phyloP scores from a whole-genome alignment of 2,329 filamentous ascomycete genomes.

The Pseudogymnoascus sp. region DNA sequence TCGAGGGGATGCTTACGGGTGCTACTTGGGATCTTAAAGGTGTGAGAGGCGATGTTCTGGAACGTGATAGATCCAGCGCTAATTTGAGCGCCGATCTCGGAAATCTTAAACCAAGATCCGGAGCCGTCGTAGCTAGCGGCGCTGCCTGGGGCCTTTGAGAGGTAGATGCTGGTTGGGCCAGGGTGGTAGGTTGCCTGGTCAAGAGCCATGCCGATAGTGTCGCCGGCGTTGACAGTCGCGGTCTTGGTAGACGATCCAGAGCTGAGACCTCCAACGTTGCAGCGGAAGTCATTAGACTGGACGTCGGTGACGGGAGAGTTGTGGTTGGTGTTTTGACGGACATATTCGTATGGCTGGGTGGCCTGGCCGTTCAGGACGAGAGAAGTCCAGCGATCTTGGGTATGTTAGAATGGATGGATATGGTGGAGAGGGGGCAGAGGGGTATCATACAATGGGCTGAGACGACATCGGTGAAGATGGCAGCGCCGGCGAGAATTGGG shows the following conservation, averaged over 20 bases:
- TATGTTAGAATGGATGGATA: neutral
- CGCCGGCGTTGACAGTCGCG: slow-evolving; percentile 38
- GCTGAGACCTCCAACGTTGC: slow-evolving; percentile 34
- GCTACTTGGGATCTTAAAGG: neutral
- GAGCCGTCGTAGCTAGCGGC: slow-evolving; percentile 38
- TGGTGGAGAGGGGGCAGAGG: neutral
- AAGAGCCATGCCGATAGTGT: slow-evolving; percentile 37
- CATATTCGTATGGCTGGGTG: slow-evolving; percentile 42
- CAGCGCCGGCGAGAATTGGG: neutral
- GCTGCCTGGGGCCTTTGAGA: slow-evolving; percentile 35
- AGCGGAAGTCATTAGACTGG: slow-evolving; percentile 36
- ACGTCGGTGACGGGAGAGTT: slow-evolving; percentile 42
- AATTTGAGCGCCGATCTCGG: neutral
- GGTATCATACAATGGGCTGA: neutral
- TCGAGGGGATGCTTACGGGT: neutral
- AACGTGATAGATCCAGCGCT: neutral
- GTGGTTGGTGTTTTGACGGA: slow-evolving; percentile 36
- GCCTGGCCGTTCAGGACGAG: slow-evolving; percentile 30
- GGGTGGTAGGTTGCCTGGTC: slow-evolving; percentile 40
- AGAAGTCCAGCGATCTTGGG: neutral
- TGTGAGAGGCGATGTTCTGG: neutral
- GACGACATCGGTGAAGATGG: neutral
- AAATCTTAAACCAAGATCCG: slow-evolving; percentile 35
- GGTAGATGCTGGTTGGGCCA: slow-evolving; percentile 34
- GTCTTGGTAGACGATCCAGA: slow-evolving; percentile 31